Evolutionary conservation across 2,329 filamentous ascomycete species (phyloP), one percentile per base, ranked within the genome.

Genomic region (Fusarium lateritium): DNA sequence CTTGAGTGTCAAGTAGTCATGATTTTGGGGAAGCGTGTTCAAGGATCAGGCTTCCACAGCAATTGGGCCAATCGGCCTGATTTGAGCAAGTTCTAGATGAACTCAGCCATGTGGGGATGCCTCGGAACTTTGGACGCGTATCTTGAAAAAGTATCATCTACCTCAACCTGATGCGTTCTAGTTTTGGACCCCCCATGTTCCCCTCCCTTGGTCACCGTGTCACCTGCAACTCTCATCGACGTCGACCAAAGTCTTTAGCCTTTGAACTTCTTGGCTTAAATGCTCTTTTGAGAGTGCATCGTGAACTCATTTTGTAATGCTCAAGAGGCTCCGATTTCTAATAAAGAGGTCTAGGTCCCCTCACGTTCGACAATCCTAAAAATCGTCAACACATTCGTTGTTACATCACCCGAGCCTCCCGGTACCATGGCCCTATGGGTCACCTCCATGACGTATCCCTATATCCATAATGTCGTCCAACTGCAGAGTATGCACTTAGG

Each of bases 211-310:
- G 65, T 64, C 49, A 53, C 52, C 28, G 34, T 62, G 71, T 73
- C 71, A 73, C 71, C 71, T 73, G 71, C 71, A 70, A 64, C 71
- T 63, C 47, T 65, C 56, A 63, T 63, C 66, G 67, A 69, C 67
- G 67, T 69, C 67, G 67, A 70, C 66, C 67, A 69, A 51, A 69
- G 50, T 44, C 26, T 56, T 54, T 54, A 50, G 55, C 55, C 22
- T 61, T 60, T 52, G 13, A 21, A 22, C 65, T 34, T 45, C 61
- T 62, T 57, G 61, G 56, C 45, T 24, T 31, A 14, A 28, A 22
- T 38, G 26, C 17, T 38, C 38, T 50, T 34, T 43, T 24, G 45
- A 33, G 40, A 44, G 40, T 24, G 28, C 34, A 52, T 62, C 44
- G 22, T 34, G 45, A 24, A n/a, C 22, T 44, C 14, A 17, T 26